phyloP scores from a whole-genome alignment of 2,329 filamentous ascomycete genomes.

The Ambrosiella xylebori region DNA sequence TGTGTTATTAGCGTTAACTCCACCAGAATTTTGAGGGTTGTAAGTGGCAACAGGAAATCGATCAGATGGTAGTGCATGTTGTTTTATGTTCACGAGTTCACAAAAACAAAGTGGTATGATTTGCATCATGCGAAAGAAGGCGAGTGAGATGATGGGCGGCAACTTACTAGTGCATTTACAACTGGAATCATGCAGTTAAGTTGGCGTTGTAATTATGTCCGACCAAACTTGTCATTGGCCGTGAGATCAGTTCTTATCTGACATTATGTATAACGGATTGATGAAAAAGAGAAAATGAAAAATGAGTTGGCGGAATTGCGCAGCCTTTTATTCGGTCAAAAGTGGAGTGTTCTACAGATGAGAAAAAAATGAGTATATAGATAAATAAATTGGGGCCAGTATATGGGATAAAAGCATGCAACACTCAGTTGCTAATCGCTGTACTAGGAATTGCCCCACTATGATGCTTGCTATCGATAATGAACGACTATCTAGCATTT shows the following conservation, averaged over 20 bases:
- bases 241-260: background rate
- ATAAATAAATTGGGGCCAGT: background rate
- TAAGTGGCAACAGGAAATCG: conserved; percentile 7
- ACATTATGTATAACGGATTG: background rate
- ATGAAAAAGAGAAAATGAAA: background rate
- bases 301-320: background rate
- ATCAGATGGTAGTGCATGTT: conserved; percentile 69
- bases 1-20: too few relatives aligned
- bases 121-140: conserved; percentile 11
- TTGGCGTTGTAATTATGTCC: background rate
- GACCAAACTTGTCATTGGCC: background rate
- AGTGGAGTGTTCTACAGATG: background rate
- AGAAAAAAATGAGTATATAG: background rate
- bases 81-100: conserved; percentile 25
- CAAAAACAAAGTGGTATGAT: conserved; percentile 13
- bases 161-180: background rate
- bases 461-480: too few relatives aligned
- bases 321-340: background rate
- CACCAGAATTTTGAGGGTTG: background rate
- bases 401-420: background rate
- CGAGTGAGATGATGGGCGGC: background rate
- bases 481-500: too few relatives aligned
- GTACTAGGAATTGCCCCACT: background rate
- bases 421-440: too few relatives aligned
- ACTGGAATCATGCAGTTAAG: background rate